Evolutionary conservation across 2,329 filamentous ascomycete genomes (phyloP), one percentile per base, ranked within the genome.

Genomic region (Dryadomyces sulphureus): DNA sequence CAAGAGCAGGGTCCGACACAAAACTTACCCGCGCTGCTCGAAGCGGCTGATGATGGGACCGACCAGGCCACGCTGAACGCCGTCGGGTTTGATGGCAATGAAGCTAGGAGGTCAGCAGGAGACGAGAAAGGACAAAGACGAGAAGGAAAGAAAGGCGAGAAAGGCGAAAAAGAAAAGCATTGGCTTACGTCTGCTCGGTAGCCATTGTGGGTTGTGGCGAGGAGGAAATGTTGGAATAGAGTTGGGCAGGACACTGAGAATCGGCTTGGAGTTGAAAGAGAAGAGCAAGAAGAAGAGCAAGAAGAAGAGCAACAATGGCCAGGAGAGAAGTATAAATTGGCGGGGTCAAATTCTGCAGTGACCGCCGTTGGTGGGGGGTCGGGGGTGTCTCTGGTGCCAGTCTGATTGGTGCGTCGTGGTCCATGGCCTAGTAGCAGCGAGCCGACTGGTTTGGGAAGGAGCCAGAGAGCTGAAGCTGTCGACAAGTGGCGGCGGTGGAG

Each of bases 21-120:
- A 22, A 43, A 68, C 79, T 60, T 68, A 87, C 83, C 85, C 92
- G 64, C 90, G 86, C 73, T 80, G 81, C 86, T 98, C 92, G 72
- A 98, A 98, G 73, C 92, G 88, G 65, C 77, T 78, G 78, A 98
- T 84, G 80, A 98, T 98, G 73, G 87, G 84, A 66, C 90, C 92
- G 69, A 98, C 72, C 63, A 98, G 86, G 73, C 92, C 92, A 73
- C 92, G 90, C 89, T 22, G 21, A 16, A 42, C 92, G 69, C 92
- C 92, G 73, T 96, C 92, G 60, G 90, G 92, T 88, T 98, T 98
- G 80, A 98, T 87, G 66, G 92, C 92, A 79, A 96, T 96, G 85
- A 96, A 96, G 75, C 90, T 96, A 62, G 57, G 57, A 47, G 21
- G 45, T 55, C 39, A 53, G 49, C 40, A 20, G 21, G 5, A 16